Base-by-base conservation (phyloP, 768 basidiomycete genomes). In the Phylloporus sp. region DNA sequence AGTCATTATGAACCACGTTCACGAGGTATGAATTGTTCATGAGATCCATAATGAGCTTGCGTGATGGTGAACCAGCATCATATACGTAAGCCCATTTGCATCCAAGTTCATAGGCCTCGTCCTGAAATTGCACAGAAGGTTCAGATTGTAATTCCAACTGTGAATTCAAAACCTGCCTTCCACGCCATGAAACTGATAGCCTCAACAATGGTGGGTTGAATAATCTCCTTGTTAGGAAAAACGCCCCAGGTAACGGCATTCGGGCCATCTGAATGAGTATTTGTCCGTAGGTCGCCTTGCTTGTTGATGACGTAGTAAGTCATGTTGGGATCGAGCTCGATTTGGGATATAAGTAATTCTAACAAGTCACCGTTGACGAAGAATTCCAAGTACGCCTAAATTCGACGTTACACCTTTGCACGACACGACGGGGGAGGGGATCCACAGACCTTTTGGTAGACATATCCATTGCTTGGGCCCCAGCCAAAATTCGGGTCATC, bases 221-320 rank as follows among this genome's bases (percentile, higher is more conserved):
- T 74, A 59, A 97, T 90, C 75, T 97, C 95, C 70, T 97, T 97
- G 50, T 91, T 91, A 5, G 95, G 92, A 79, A 95, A 97, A 9
- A 97, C 91, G 56, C 95, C 95, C 95, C 95, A 97, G 2, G 95
- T 97, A 16, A 97, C 93, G n/a, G 95, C 95, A 61, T 97, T 97
- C 24, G 97, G 95, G 3, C 95, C 93, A 45, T 97, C 94, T 2
- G 87, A 90, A 60, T 92, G 89, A 15, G 85, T 94, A 76, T 98
- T 99, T 44, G 97, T 97, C 49, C 86, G 82, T 45, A 99, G 75
- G 68, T 98, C 95, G 35, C 97, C 97, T 36, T 85, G 82, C 69
- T 88, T 91, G 80, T 97, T 97, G 70, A 97, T 95, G 43, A 94
- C 91, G 62, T 97, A 95, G 76, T 98, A 99, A 3, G 94, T 97